Base-by-base conservation (phyloP, 164 flowering plant genomes). In the Kalanchoe fedtschenkoi region DNA sequence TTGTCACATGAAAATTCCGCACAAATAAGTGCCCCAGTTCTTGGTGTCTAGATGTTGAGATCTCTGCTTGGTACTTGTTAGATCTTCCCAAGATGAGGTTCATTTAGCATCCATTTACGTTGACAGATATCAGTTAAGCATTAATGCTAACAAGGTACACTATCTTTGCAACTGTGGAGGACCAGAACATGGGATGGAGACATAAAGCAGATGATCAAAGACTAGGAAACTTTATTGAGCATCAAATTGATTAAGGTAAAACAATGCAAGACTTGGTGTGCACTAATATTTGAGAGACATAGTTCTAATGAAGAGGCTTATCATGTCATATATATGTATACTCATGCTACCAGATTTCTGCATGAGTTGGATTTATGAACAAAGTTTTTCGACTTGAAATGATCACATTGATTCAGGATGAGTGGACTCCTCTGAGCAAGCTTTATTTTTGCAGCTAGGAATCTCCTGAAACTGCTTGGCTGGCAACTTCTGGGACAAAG, bases 401-500 rank as follows among this genome's bases (percentile, higher is more conserved):
- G 13, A 34, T 58, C 61, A 58, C 22, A 34, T 58, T 2, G 41
- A 34, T 58, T 58, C 61, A 17, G 61, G 41, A 33, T 32, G 41
- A 34, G 41, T 34, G 32, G 57, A n/a, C 51, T 30, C 15, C 46
- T 21, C 44, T 14, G 6, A 35, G 33, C 55, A 61, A 14, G 71
- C 76, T 56, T 77, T 79, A 64, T 62, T 72, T 72, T 68, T 71
- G 63, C 96, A 86, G 13, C 13, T 56, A 15, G 79, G 87, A 54
- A 88, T 63, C 5, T 37, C 61, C 77, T 72, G 68, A 62, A 88
- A 88, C 73, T 68, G 68, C 33, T 71, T 16, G 0, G 76, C 78
- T 0, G 91, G 88, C 41, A 88, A 66, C 37, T 69, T 72, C 72
- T 80, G 69, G 0, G 87, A 79, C 72, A 85, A 43, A 56, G 73